These are phyloP conservation scores for Ceratocystis colombiana DNA, from an alignment of 2,329 filamentous ascomycete genomes.

Conservation along the genomic window DNA sequence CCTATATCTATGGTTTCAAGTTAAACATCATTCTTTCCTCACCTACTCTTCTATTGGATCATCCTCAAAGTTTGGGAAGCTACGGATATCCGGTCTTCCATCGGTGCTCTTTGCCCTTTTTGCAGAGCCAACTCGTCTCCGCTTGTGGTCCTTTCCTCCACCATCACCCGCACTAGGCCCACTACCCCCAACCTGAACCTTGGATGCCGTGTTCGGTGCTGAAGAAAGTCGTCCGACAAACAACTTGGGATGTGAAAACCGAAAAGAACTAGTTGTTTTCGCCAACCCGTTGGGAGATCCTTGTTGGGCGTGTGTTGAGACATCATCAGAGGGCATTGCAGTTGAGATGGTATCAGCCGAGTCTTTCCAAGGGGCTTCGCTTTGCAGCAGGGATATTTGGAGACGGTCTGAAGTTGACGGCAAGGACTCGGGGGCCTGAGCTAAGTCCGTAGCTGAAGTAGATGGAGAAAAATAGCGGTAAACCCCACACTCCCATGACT, in stretches of 20 bases:
- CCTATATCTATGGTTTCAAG: neutral
- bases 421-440: neutral
- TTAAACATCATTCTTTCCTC: neutral
- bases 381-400: neutral
- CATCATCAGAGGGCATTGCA: neutral
- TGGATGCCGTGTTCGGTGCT: neutral
- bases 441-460: neutral
- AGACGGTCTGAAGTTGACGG: neutral
- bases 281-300: neutral
- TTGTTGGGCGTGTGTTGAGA: constrained; percentile 4
- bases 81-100: constrained; percentile 21
- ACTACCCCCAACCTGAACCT: neutral
- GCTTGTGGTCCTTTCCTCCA: constrained; percentile 11
- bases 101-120: constrained; percentile 14
- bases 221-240: constrained; percentile 20
- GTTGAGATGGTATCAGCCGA: neutral
- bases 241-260: constrained; percentile 19
- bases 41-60: constrained; percentile 20
- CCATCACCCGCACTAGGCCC: neutral
- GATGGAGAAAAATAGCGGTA: neutral
- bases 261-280: neutral
- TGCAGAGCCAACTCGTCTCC: neutral
- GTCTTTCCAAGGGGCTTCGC: neutral
- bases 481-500: neutral
- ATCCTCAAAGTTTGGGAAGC: constrained; percentile 20